Base-by-base conservation (phyloP, 2,329 filamentous ascomycete genomes). In the Pleomassaria siparia region DNA sequence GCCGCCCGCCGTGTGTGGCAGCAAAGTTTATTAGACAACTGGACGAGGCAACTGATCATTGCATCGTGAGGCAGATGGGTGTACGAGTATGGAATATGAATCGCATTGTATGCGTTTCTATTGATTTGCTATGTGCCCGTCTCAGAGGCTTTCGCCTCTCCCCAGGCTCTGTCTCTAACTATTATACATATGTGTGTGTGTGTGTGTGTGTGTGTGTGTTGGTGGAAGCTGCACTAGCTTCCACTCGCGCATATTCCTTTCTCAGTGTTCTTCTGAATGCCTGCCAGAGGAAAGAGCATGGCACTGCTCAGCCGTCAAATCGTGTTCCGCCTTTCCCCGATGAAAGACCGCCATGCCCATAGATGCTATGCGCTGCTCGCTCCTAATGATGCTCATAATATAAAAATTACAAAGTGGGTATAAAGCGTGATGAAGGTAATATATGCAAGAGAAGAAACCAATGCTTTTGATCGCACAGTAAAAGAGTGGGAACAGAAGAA, bases 321-420 rank as follows among this genome's bases (percentile, higher is more conserved):
- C 54, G 47, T 43, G 44, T 32, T 53, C 46, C 58, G 56, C 57
- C 58, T 50, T 58, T 54, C 60, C 40, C 20, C 18, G 18, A 58
- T 60, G 43, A 53, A 40, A 56, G 44, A 52, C 51, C 56, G 55
- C 59, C 58, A 44, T 62, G 50, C 42, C 51, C 37, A 35, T 44
- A 47, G 47, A 62, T 60, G 59, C 54, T 59, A 46, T 55, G 46
- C 35, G 49, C 15, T 44, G 50, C 54, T 51, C 53, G n/a, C 37
- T 52, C 47, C 41, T 28, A 46, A 56, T 47, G 22, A 32, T 44
- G 18, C 15, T 20, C 50, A 53, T 58, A 52, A 56, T 57, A 57
- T 61, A 58, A 56, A 64, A 68, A 70, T 66, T 69, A 69, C 59
- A 69, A 66, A 63, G 49, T 62, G 69, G 69, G 67, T 72, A 72